A percentile compares a stretch with the other conserved stretches of the same genome.
Conservation (phyloP, 257 asterid species). For the Plectranthus barbatus region DNA sequence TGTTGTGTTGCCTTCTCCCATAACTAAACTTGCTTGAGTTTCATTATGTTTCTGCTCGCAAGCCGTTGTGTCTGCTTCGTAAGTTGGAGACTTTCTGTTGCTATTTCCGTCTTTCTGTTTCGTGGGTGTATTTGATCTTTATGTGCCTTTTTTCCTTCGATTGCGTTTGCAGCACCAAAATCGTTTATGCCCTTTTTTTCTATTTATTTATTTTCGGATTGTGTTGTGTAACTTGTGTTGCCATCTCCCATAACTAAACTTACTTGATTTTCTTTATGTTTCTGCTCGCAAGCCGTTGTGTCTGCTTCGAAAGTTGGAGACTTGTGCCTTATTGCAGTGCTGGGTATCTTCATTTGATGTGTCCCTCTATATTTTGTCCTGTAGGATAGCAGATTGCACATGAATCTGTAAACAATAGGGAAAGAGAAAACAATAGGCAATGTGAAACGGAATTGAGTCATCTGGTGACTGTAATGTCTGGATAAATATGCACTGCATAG, state of each 20-base stretch:
- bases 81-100: background rate
- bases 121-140: background rate
- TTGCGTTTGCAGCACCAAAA: background rate
- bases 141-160: background rate
- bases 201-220: background rate
- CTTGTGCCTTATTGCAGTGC: background rate
- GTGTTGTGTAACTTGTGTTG: too few relatives aligned
- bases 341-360: too few relatives aligned
- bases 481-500: too few relatives aligned
- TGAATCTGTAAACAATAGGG: too few relatives aligned
- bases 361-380: too few relatives aligned
- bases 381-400: too few relatives aligned
- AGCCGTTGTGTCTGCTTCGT: too few relatives aligned
- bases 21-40: background rate
- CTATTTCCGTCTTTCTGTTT: background rate
- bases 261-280: background rate
- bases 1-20: background rate
- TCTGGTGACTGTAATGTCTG: too few relatives aligned
- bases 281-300: background rate
- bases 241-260: background rate
- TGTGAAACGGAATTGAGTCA: too few relatives aligned
- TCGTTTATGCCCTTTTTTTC: background rate
- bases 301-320: background rate
- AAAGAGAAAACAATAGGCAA: too few relatives aligned
- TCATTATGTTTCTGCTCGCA: too few relatives aligned